These are phyloP conservation scores for Alternaria gaisen DNA, from an alignment of 2,329 filamentous ascomycete genomes.

Conservation along the genomic window DNA sequence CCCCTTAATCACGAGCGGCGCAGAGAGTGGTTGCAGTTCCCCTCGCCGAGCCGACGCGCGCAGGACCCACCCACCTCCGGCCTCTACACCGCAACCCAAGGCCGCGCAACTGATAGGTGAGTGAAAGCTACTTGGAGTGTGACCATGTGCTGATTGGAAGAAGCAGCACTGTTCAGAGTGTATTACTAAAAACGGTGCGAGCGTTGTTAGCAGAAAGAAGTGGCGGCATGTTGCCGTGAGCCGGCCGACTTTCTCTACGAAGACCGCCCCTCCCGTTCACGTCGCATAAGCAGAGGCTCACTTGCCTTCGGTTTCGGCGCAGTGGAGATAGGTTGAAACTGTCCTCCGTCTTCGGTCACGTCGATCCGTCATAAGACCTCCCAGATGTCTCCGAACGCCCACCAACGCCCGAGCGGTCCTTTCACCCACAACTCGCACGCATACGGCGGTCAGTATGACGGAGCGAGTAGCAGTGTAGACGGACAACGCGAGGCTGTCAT, in stretches of 20 bases:
- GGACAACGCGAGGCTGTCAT: conserved; percentile 6
- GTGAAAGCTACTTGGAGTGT: conserved; percentile 6
- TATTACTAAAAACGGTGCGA: conserved; percentile 16
- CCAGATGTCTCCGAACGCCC: conserved; percentile 26
- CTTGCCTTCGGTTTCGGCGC: neutral
- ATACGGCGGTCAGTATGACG: conserved; percentile 25
- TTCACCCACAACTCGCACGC: conserved; percentile 29
- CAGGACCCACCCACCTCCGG: conserved; percentile 24
- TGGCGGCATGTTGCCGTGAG: conserved; percentile 44
- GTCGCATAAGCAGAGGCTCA: conserved; percentile 6
- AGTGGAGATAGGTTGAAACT: conserved; percentile 1
- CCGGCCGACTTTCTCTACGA: conserved; percentile 22
- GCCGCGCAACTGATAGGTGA: conserved; percentile 17
- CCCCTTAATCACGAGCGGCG: conserved; percentile 4
- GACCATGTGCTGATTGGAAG: conserved; percentile 4
- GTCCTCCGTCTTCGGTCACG: conserved; percentile 9
- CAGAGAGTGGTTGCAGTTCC: conserved; percentile 9
- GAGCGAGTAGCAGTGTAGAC: conserved; percentile 18
- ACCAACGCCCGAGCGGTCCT: conserved; percentile 12
- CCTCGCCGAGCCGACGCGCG: conserved; percentile 16
- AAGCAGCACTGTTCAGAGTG: neutral
- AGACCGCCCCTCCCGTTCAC: conserved; percentile 16
- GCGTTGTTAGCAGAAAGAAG: conserved; percentile 15
- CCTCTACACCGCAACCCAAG: conserved; percentile 27
- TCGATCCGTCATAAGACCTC: conserved; percentile 2